Percentiles rank a stretch among this genome's conserved stretches.
Evolutionary conservation across 805 yeast genomes (phyloP).

Genomic region (Helenozyma rhizophorensis): DNA sequence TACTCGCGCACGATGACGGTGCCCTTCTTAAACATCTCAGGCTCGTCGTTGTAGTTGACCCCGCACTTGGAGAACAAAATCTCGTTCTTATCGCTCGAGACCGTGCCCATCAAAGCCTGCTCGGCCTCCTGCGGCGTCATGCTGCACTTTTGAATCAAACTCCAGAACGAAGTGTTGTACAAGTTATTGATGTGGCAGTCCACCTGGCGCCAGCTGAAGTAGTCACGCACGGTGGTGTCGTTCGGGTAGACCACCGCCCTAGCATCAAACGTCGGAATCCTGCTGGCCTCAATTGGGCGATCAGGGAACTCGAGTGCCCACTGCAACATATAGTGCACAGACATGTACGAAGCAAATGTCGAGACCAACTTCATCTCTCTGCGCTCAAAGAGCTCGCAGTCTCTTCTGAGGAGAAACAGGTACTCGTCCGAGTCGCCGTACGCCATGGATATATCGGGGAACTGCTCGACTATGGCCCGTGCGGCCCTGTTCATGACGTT

Average conservation of each 20-base stretch:
- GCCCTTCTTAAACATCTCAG: constrained; percentile 85
- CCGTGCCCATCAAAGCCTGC: constrained; percentile 65
- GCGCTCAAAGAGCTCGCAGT: constrained; percentile 72
- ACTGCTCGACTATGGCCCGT: constrained; percentile 50
- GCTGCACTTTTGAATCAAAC: constrained; percentile 64
- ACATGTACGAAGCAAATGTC: constrained; percentile 76
- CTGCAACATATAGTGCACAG: constrained; percentile 64
- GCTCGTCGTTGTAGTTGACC: constrained; percentile 87
- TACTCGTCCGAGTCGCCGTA: constrained; percentile 97
- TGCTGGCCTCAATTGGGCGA: constrained; percentile 40
- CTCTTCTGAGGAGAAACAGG: constrained; percentile 66
- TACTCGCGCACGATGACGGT: constrained; percentile 54
- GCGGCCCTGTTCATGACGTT: constrained; percentile 83
- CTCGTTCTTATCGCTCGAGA: constrained; percentile 84
- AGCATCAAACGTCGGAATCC: constrained; percentile 86
- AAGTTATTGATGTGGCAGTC: constrained; percentile 95
- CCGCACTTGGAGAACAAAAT: constrained; percentile 72
- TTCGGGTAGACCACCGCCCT: constrained; percentile 85
- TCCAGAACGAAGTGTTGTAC: constrained; percentile 93
- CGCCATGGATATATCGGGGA: constrained; percentile 74
- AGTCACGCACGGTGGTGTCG: constrained; percentile 59
- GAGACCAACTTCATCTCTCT: constrained; percentile 77
- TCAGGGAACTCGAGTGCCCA: constrained; percentile 64
- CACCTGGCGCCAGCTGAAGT: constrained; percentile 91
- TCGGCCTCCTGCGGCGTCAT: constrained; percentile 80